Evolutionary conservation across 2,329 filamentous ascomycete genomes (phyloP).

Genomic region (Trichophyton benhamiae): DNA sequence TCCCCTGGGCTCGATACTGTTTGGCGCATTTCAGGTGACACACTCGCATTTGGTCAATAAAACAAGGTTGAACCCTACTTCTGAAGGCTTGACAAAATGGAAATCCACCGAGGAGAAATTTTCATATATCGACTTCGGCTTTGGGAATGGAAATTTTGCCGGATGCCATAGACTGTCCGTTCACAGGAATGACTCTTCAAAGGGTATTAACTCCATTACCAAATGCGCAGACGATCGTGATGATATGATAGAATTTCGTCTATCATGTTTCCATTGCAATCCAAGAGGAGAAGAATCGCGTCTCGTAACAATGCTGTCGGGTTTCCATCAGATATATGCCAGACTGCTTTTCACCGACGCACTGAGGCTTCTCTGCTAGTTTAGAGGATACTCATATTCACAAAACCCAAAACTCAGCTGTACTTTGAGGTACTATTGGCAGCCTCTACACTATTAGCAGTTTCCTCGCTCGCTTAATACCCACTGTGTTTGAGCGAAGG

Average conservation of each 20-base stretch:
- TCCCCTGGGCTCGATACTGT: conserved; percentile 7
- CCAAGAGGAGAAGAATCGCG: not conserved
- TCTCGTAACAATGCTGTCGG: not conserved
- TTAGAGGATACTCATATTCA: not conserved
- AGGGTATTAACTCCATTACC: not conserved
- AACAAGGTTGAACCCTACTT: not conserved
- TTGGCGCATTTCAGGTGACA: conserved; percentile 9
- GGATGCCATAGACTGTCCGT: conserved; percentile 10
- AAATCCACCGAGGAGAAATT: not conserved
- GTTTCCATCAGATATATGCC: conserved; percentile 9
- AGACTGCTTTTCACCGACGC: conserved; percentile 8
- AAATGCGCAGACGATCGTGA: not conserved
- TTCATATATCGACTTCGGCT: conserved; percentile 10
- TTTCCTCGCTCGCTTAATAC: not conserved
- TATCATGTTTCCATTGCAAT: conserved; percentile 10
- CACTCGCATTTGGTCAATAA: conserved; percentile 1
- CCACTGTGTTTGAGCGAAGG: not conserved
- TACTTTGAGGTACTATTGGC: not conserved
- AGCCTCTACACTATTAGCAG: not conserved
- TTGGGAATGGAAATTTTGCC: conserved; percentile 5
- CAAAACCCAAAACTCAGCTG: not conserved
- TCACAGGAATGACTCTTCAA: not conserved
- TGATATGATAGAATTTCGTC: conserved; percentile 5
- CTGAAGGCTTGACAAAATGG: not conserved
- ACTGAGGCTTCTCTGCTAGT: not conserved